Percentiles rank a stretch among this genome's conserved stretches.
Conservation (phyloP, 768 basidiomycete genomes). For the Boletales sp. region DNA sequence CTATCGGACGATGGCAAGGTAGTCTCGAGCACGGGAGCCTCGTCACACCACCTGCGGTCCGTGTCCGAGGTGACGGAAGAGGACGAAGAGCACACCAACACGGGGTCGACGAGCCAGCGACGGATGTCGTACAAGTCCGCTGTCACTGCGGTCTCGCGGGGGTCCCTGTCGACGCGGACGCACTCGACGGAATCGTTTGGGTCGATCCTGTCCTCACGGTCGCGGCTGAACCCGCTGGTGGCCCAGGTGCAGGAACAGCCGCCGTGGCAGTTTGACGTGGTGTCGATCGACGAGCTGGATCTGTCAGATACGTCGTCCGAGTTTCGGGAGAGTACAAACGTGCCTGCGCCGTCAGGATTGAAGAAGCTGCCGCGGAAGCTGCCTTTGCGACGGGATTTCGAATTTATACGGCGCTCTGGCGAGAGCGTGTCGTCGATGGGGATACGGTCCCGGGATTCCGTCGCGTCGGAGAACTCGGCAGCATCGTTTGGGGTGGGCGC, state of each 20-base stretch:
- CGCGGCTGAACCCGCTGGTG: slow-evolving; percentile 28
- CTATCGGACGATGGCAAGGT: slow-evolving; percentile 7
- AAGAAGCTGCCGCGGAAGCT: slow-evolving; percentile 54
- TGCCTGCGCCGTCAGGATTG: slow-evolving; percentile 49
- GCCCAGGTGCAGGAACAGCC: slow-evolving; percentile 36
- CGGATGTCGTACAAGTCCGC: slow-evolving; percentile 22
- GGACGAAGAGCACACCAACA: slow-evolving; percentile 22
- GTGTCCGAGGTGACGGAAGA: slow-evolving; percentile 32
- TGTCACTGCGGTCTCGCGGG: slow-evolving; percentile 17
- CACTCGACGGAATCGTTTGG: slow-evolving; percentile 34
- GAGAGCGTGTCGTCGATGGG: slow-evolving; percentile 79
- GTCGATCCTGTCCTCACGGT: slow-evolving; percentile 29
- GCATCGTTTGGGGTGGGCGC: slow-evolving; percentile 38
- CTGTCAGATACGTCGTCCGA: slow-evolving; percentile 76
- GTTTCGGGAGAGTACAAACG: slow-evolving; percentile 29
- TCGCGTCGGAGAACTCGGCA: slow-evolving; percentile 43
- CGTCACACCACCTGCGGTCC: slow-evolving; percentile 23
- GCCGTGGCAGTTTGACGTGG: slow-evolving; percentile 66
- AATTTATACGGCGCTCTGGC: slow-evolving; percentile 70
- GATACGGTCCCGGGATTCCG: slow-evolving; percentile 58
- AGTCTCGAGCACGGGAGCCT: not conserved
- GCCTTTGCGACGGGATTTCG: slow-evolving; percentile 75
- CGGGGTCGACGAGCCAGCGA: slow-evolving; percentile 10
- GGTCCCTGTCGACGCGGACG: slow-evolving; percentile 23
- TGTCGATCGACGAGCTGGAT: slow-evolving; percentile 76